Evolutionary conservation across 2,329 filamentous ascomycete species (phyloP).

Genomic region (Fusarium caatingaense): DNA sequence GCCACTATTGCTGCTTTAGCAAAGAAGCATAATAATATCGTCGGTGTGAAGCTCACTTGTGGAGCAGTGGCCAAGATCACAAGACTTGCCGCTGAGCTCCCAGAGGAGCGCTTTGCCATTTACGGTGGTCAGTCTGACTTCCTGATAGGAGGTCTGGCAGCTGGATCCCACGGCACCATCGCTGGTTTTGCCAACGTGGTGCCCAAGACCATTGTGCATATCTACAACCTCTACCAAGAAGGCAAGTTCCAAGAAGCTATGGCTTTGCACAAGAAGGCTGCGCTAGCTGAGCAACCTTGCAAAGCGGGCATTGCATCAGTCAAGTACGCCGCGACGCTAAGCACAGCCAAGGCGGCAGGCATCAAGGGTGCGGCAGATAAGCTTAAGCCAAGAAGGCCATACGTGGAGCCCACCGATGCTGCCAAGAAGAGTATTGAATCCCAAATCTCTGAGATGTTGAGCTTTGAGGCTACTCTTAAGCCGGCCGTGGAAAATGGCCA

Average conservation of each 20-base stretch:
- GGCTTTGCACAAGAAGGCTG: slow-evolving; percentile 69
- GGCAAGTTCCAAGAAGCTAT: slow-evolving; percentile 70
- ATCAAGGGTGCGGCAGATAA: slow-evolving; percentile 69
- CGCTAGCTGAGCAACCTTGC: slow-evolving; percentile 72
- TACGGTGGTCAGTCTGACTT: slow-evolving; percentile 82
- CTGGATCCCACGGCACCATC: slow-evolving; percentile 70
- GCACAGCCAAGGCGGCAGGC: slow-evolving; percentile 68
- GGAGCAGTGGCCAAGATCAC: slow-evolving; percentile 78
- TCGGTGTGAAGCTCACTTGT: slow-evolving; percentile 78
- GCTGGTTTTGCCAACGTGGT: slow-evolving; percentile 73
- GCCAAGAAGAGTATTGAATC: slow-evolving; percentile 56
- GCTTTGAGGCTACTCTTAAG: slow-evolving; percentile 52
- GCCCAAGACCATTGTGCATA: slow-evolving; percentile 65
- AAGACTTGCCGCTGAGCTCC: slow-evolving; percentile 64
- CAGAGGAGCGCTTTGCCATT: slow-evolving; percentile 68
- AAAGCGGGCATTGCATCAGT: slow-evolving; percentile 75
- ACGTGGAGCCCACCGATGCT: slow-evolving; percentile 59
- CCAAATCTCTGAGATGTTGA: slow-evolving; percentile 55
- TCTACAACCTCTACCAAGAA: slow-evolving; percentile 70
- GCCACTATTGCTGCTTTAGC: slow-evolving; percentile 60
- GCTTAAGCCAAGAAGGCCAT: slow-evolving; percentile 70
- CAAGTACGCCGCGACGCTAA: slow-evolving; percentile 74
- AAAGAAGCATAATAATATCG: slow-evolving; percentile 63
- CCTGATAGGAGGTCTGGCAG: slow-evolving; percentile 68
- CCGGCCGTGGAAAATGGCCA: not conserved